Conservation (phyloP, 345 rosid species). For the Stellera chamaejasme region DNA sequence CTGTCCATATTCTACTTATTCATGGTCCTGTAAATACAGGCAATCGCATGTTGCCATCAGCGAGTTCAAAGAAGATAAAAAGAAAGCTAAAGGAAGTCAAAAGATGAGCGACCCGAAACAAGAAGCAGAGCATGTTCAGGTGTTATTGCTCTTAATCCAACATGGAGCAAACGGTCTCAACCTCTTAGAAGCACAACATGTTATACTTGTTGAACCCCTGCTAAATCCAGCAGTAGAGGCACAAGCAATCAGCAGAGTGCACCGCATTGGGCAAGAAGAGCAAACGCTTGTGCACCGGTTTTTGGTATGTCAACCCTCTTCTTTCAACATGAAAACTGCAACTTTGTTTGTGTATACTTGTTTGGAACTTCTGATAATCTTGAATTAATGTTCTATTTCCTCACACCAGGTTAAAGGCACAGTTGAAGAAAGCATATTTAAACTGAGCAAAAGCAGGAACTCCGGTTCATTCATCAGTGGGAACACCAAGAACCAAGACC, state of each 20-base stretch:
- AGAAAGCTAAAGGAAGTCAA: slow-evolving; percentile 17
- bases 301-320: slow-evolving; percentile 39
- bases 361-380: background rate
- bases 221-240: slow-evolving; percentile 96
- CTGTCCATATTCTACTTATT: background rate
- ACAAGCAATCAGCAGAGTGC: slow-evolving; percentile 92
- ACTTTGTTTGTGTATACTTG: too few species aligned
- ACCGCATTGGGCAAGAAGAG: slow-evolving; percentile 81
- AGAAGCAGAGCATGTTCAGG: slow-evolving; percentile 50
- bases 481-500: slow-evolving; percentile 85
- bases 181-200: slow-evolving; percentile 94
- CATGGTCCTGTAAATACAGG: slow-evolving; percentile 28
- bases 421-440: slow-evolving; percentile 88
- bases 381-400: slow-evolving; percentile 9
- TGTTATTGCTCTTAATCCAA: slow-evolving; percentile 70
- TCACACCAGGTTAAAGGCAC: slow-evolving; percentile 57
- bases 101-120: slow-evolving; percentile 12
- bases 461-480: slow-evolving; percentile 57
- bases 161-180: slow-evolving; percentile 98
- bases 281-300: slow-evolving; percentile 86
- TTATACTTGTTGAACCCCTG: slow-evolving; percentile 86
- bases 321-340: background rate
- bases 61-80: slow-evolving; percentile 52
- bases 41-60: slow-evolving; percentile 78
- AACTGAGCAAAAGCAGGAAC: slow-evolving; percentile 75